Evolutionary conservation across 2,329 filamentous ascomycete genomes (phyloP).

Genomic region (Ceratocystis lukuohia): DNA sequence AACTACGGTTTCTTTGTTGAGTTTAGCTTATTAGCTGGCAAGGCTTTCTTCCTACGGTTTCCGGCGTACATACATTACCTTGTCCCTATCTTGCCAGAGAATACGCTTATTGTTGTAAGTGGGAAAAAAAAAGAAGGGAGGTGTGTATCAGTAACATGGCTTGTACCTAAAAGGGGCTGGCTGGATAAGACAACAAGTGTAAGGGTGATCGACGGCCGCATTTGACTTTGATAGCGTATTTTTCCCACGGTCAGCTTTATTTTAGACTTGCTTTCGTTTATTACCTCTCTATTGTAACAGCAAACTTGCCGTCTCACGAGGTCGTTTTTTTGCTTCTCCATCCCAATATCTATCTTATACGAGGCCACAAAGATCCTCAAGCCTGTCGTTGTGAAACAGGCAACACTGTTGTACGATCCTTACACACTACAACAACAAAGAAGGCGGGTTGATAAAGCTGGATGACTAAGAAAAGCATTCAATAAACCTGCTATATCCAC

Average conservation of each 20-base stretch:
- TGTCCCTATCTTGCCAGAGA: no score
- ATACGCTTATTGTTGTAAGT: neutral
- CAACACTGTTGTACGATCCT: neutral
- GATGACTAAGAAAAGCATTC: neutral
- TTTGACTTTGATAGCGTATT: neutral
- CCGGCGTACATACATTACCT: neutral
- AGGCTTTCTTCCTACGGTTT: slow-evolving; percentile 2
- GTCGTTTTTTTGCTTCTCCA: neutral
- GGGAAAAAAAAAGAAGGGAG: neutral
- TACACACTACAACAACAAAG: neutral
- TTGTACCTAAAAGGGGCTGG: neutral
- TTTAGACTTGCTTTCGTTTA: neutral
- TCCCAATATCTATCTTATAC: neutral
- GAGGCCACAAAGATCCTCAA: neutral
- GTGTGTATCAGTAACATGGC: no score
- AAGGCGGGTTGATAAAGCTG: neutral
- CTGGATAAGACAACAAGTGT: neutral
- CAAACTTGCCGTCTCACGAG: neutral
- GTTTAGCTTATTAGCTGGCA: neutral
- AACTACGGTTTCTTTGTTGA: no score
- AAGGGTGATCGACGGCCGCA: neutral
- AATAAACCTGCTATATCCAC: neutral
- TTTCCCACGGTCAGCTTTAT: neutral
- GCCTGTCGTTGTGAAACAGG: neutral
- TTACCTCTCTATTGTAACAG: neutral